Evolutionary conservation across 1,284 basidiomycete species (phyloP).

Genomic region (Schizophyllum amplum): DNA sequence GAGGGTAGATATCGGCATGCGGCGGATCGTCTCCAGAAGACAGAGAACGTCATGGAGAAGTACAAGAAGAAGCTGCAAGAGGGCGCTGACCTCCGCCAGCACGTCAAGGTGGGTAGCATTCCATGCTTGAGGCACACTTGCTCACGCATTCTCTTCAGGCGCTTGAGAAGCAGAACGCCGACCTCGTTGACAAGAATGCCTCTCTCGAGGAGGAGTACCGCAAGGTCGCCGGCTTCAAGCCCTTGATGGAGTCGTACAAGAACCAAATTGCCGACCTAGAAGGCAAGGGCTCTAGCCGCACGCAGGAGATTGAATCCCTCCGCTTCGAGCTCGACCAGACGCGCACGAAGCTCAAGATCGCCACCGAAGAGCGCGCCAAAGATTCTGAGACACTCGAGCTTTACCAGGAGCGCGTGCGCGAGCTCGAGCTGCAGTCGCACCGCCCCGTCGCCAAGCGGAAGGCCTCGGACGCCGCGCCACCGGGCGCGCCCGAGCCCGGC

Average conservation of each 20-base stretch:
- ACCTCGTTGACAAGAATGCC: conserved; percentile 86
- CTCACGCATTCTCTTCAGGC: conserved; percentile 41
- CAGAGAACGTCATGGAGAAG: conserved; percentile 97
- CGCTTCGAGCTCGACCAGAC: conserved; percentile 74
- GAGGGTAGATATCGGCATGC: conserved; percentile 72
- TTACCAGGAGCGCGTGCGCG: conserved; percentile 87
- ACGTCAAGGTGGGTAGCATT: conserved; percentile 52
- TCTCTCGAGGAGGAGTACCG: conserved; percentile 86
- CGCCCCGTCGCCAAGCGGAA: conserved; percentile 21
- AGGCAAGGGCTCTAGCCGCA: conserved; percentile 52
- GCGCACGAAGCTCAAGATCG: conserved; percentile 60
- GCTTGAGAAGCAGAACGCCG: conserved; percentile 88
- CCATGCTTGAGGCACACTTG: background rate
- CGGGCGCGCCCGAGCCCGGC: conserved; percentile 19
- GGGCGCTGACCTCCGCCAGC: conserved; percentile 78
- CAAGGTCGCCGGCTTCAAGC: conserved; percentile 81
- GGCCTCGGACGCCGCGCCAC: conserved; percentile 13
- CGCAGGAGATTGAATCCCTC: conserved; percentile 65
- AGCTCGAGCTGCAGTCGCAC: conserved; percentile 70
- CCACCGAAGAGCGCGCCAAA: conserved; percentile 62
- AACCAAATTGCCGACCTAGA: conserved; percentile 81
- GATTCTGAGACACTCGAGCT: conserved; percentile 83
- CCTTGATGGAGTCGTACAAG: conserved; percentile 91
- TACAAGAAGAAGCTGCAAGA: conserved; percentile 99
- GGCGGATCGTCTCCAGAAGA: conserved; percentile 86